Evolutionary conservation across 208 protist genomes (phyloP).

Genomic region (Wallacemonas rigidus): DNA sequence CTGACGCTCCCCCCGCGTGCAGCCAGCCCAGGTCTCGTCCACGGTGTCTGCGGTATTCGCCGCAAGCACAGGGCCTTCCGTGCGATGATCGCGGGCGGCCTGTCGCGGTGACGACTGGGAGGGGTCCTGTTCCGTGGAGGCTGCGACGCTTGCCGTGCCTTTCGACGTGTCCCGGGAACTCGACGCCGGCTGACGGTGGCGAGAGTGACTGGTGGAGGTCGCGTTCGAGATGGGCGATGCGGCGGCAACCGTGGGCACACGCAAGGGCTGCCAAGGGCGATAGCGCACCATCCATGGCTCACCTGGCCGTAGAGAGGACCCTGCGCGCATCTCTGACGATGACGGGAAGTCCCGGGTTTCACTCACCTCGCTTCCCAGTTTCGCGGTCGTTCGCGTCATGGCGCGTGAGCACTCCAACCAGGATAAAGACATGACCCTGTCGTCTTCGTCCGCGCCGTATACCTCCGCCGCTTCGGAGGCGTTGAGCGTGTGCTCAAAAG

Average conservation of each 20-base stretch:
- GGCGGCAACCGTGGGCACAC: background rate
- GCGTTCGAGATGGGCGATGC: background rate
- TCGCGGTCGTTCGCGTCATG: background rate
- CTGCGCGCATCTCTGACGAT: too few relatives aligned
- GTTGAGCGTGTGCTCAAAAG: background rate
- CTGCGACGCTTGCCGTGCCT: too few relatives aligned
- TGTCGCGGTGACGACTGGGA: too few relatives aligned
- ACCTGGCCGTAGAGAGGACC: too few relatives aligned
- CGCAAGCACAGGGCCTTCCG: background rate
- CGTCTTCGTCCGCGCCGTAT: conserved; percentile 2
- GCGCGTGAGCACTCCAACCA: background rate
- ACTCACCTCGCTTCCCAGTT: too few relatives aligned
- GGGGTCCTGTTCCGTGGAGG: too few relatives aligned
- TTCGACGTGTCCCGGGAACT: too few relatives aligned
- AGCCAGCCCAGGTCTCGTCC: background rate
- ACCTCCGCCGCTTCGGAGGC: background rate
- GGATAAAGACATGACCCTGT: background rate
- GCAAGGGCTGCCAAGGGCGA: conserved; percentile 4
- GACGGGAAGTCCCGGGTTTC: too few relatives aligned
- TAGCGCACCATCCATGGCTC: conserved; percentile 1
- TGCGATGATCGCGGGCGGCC: too few relatives aligned
- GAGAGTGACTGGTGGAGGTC: background rate
- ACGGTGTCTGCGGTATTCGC: background rate
- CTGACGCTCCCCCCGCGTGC: background rate
- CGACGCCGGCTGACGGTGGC: too few relatives aligned